Evolutionary conservation across 306 rosid genomes (phyloP), one percentile per base, ranked within the genome.

Genomic region (Crataegus laevigata): DNA sequence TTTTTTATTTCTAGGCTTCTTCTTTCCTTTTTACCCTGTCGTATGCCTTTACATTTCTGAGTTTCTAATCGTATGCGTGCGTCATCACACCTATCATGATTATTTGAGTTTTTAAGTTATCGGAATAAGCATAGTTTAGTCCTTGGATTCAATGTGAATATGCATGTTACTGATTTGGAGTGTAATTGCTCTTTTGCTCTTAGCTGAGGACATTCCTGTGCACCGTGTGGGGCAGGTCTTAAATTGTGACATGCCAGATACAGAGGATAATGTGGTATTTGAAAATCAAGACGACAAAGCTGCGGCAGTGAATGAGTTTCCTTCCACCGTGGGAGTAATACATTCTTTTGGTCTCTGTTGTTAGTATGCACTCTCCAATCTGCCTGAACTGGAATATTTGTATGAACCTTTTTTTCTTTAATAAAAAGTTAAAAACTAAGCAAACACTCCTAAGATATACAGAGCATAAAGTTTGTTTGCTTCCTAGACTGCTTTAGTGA

Each of bases 231-330:
- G 68, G 77, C 83, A 68, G 78, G 51, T 82, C 69, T 50, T 73
- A 64, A 74, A 52, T 58, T 75, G 85, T 72, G 58, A 61, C 63
- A 45, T 77, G 66, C 84, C 64, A 11, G 84, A 81, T 69, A 72
- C 59, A 11, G 77, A 79, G 75, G 80, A 83, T 65, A 32, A 19
- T 69, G 78, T 18, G 38, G 76, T 50, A 54, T 74, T 19, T 78
- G 84, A 75, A 60, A 83, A 68, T 70, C 80, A 75, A 40, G 87
- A 75, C 4, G 79, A 81, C 74, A 82, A 81, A 72, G 76, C 80
- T 50, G 78, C 51, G n/a, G 83, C 74, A 70, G 81, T 81, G 84
- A 60, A 54, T 18, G 82, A 86, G 52, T 79, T 57, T 4, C 76
- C 82, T 47, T 77, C 82, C 42, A 38, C 77, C 68, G 59, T 45